Percentiles rank a stretch among this genome's conserved stretches.
These are phyloP conservation scores for Ophiostoma piceae DNA, from an alignment of 2,329 filamentous ascomycete genomes.

Conservation along the genomic window DNA sequence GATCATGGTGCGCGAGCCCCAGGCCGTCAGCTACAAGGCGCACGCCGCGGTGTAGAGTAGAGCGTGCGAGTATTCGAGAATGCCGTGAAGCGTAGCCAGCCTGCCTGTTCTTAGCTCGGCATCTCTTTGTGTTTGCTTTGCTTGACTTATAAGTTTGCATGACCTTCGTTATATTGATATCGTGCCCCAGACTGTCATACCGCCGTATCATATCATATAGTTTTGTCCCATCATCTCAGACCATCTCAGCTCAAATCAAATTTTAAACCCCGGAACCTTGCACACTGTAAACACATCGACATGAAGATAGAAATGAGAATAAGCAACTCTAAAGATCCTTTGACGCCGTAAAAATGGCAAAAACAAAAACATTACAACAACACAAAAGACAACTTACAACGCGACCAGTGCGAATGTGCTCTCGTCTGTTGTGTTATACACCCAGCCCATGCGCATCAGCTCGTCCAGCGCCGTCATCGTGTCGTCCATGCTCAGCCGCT, in stretches of 20 bases:
- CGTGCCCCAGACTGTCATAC: background rate
- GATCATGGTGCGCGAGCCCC: constrained; percentile 77
- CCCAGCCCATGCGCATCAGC: constrained; percentile 64
- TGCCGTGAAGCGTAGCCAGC: background rate
- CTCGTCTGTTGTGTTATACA: constrained; percentile 90
- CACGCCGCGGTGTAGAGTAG: background rate
- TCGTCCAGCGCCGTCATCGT: constrained; percentile 77
- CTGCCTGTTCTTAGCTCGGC: background rate
- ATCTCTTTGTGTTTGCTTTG: background rate
- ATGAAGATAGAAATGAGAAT: background rate
- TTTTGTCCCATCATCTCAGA: background rate
- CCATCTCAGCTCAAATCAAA: background rate
- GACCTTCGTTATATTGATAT: background rate
- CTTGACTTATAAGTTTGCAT: background rate
- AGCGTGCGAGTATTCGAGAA: background rate
- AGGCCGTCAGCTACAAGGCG: constrained; percentile 31
- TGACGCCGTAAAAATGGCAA: background rate
- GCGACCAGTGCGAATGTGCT: constrained; percentile 56
- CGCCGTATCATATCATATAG: background rate
- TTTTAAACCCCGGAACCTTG: background rate
- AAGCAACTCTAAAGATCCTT: background rate
- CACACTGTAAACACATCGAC: background rate
- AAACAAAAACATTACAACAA: background rate
- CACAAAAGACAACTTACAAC: background rate
- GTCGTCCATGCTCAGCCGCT: constrained; percentile 51